phyloP scores from a whole-genome alignment of 23 red algal genomes.

The Gracilaria gracilis region DNA sequence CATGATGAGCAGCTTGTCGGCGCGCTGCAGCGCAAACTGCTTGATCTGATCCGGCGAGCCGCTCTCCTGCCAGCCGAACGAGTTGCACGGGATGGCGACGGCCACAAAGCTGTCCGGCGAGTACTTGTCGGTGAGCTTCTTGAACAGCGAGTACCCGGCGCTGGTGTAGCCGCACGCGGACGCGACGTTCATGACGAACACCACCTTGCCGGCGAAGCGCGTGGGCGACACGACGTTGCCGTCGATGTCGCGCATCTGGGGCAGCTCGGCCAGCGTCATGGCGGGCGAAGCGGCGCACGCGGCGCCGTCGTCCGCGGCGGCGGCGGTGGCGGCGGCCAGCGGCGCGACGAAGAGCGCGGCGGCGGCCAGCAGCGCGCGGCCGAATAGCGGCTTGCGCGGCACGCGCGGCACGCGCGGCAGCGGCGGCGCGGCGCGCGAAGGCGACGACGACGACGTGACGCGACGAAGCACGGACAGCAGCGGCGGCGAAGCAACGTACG shows the following conservation, averaged over 20 bases:
- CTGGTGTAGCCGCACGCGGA: constrained; percentile 74
- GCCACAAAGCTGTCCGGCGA: constrained; percentile 33
- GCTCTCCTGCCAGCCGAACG: constrained; percentile 72
- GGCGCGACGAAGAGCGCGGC: background rate
- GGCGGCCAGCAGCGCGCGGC: constrained; percentile 7
- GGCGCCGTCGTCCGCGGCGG: background rate
- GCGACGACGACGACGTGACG: background rate
- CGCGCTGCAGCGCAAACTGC: constrained; percentile 49
- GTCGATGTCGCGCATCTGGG: constrained; percentile 44
- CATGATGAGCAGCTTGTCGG: constrained; percentile 45
- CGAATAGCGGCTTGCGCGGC: background rate
- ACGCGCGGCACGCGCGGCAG: too few species aligned
- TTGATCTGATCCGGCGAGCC: constrained; percentile 79
- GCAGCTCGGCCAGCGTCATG: constrained; percentile 45
- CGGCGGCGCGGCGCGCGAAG: background rate
- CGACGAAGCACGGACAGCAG: too few species aligned
- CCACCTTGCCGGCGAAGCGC: constrained; percentile 39
- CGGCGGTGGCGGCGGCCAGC: background rate
- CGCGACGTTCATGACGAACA: constrained; percentile 81
- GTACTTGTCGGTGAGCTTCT: constrained; percentile 61
- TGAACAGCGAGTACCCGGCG: constrained; percentile 68
- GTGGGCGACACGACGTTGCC: constrained; percentile 26
- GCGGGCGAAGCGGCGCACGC: background rate
- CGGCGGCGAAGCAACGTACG: too few species aligned
- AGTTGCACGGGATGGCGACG: constrained; percentile 76